Evolutionary conservation across 2,329 filamentous ascomycete species (phyloP), one percentile per base, ranked within the genome.

Genomic region (Coniochaeta hoffmannii): DNA sequence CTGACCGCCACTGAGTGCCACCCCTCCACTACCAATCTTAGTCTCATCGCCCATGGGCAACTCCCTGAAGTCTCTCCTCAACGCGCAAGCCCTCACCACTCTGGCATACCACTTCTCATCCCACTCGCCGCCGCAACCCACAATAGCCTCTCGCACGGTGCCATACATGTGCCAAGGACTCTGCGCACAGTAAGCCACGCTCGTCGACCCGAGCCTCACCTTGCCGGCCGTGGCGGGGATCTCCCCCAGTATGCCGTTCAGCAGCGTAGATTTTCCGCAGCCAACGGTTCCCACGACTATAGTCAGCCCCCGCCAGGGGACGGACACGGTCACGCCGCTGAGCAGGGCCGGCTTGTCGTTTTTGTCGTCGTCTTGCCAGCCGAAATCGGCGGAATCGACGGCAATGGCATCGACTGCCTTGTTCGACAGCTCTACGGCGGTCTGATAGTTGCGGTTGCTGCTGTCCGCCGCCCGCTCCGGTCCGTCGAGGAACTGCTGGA

Each of bases 131-230:
- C 55, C 54, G n/a, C n/a, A n/a, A 0, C 71, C 73, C 0, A 72
- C 56, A 5, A 79, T 73, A 34, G 71, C 73, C 0, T 72, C 59
- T 8, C 65, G 64, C n/a, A 77, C 61, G 0, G 68, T 71, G 1
- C 59, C 64, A 55, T 77, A 77, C 4, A 66, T 65, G 1, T 76
- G 65, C 73, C 75, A 79, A 0, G 75, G 69, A 0, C 63, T 65
- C 53, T 79, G 76, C 46, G 71, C 69, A 54, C 73, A 76, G 59
- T 72, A 78, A 0, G 70, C 73, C 12, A 73, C 57, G 22, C 65
- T 65, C 1, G 55, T 60, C 0, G 64, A 58, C 0, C 61, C 57
- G 1, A 65, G 55, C 1, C 56, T 59, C n/a, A 73, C 56, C 0
- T 54, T 55, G 0, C 72, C 72, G 1, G 57, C 55, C 1, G 63